These are phyloP conservation scores for Pichia nanzhaoensis DNA, from an alignment of 805 yeast genomes.

Conservation along the genomic window DNA sequence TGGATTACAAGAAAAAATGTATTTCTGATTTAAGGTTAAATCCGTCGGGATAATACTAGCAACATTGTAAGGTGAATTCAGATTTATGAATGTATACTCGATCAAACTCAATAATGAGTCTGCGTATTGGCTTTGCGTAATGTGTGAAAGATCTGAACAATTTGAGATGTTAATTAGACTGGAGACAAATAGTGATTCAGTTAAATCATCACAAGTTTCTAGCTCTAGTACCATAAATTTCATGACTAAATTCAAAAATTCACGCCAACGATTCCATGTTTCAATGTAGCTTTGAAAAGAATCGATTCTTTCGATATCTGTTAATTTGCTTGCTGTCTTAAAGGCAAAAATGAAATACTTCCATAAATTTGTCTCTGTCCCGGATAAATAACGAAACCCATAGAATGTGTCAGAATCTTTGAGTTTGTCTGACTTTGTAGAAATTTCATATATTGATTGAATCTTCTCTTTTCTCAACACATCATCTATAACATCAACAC, in stretches of 20 bases:
- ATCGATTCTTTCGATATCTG: conserved; percentile 3
- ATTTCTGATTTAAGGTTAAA: conserved; percentile 4
- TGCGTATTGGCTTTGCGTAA: background rate
- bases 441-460: conserved; percentile 4
- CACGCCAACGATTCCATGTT: conserved; percentile 12
- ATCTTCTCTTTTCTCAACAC: conserved; percentile 2
- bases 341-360: conserved; percentile 6
- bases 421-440: conserved; percentile 8
- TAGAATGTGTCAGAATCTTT: conserved; percentile 1
- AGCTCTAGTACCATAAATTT: conserved; percentile 7
- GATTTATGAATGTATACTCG: conserved; percentile 2
- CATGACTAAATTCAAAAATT: conserved; percentile 2
- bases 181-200: background rate
- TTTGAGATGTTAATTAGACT: background rate
- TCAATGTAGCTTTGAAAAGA: conserved; percentile 6
- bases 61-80: background rate
- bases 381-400: conserved; percentile 4
- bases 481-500: background rate
- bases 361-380: conserved; percentile 7
- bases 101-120: conserved; percentile 6
- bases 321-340: conserved; percentile 5
- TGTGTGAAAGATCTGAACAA: background rate
- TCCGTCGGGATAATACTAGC: conserved; percentile 5
- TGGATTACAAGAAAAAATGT: conserved; percentile 1
- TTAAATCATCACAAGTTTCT: background rate